Conservation (phyloP, 305 asterid species). For the Fraxinus latifolia region DNA sequence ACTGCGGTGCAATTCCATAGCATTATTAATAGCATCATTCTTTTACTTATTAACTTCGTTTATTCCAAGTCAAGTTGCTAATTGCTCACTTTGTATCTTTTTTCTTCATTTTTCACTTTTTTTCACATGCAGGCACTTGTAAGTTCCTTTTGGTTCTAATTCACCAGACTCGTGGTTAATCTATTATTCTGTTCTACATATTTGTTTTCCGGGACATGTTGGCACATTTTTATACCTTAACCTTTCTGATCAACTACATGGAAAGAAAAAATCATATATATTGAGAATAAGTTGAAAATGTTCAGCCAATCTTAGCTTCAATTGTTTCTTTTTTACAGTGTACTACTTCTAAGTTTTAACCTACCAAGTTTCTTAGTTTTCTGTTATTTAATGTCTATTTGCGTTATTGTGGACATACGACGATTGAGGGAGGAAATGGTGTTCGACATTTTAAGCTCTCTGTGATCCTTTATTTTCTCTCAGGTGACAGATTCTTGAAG, state of each 20-base stretch:
- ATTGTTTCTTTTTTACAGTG: background rate
- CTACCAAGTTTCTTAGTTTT: background rate
- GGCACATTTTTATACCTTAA: background rate
- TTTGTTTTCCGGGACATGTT: background rate
- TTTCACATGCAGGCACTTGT: background rate
- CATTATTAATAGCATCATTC: background rate
- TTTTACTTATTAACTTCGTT: background rate
- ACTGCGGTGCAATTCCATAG: background rate
- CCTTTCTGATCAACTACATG: background rate
- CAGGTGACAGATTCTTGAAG: slow-evolving; percentile 77
- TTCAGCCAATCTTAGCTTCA: background rate
- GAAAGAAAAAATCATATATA: background rate
- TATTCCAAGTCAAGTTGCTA: background rate
- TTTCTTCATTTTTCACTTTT: background rate
- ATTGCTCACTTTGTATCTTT: background rate
- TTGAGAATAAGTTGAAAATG: background rate
- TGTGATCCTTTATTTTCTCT: background rate
- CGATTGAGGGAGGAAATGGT: background rate
- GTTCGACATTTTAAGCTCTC: background rate
- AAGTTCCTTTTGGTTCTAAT: background rate
- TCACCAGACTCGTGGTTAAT: background rate
- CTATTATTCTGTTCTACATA: background rate
- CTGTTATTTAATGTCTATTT: background rate
- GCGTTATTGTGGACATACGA: background rate
- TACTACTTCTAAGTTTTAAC: background rate